These are phyloP conservation scores for Scytalidium lignicola DNA, from an alignment of 2,329 filamentous ascomycete genomes.

Conservation along the genomic window DNA sequence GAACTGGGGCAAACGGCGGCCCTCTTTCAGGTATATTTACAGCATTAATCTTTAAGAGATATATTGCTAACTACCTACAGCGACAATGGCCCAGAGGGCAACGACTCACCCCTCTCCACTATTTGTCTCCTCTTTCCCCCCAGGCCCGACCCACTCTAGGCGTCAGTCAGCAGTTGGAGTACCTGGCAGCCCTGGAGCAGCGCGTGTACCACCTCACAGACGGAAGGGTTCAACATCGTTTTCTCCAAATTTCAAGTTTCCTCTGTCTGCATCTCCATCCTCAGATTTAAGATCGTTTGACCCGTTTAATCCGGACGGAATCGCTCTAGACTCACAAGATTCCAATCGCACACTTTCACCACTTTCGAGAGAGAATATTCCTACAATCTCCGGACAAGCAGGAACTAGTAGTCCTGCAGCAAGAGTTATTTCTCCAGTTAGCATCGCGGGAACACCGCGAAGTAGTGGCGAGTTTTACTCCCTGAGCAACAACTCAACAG, in stretches of 20 bases:
- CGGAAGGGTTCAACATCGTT: slow-evolving; percentile 16
- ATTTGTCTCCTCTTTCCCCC: slow-evolving; percentile 27
- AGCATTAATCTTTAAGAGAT: neutral
- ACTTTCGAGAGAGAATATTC: slow-evolving; percentile 29
- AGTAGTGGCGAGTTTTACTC: slow-evolving; percentile 96
- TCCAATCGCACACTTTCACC: slow-evolving; percentile 19
- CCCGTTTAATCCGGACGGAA: slow-evolving; percentile 4
- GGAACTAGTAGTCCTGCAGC: slow-evolving; percentile 47
- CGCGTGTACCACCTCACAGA: slow-evolving; percentile 31
- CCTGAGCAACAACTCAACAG: slow-evolving; percentile 88
- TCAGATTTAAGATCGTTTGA: slow-evolving; percentile 10
- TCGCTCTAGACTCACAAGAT: slow-evolving; percentile 9
- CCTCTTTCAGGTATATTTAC: slow-evolving; percentile 32
- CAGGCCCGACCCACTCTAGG: slow-evolving; percentile 12
- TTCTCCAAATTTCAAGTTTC: slow-evolving; percentile 51
- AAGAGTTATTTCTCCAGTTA: slow-evolving; percentile 72
- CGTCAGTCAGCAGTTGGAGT: slow-evolving; percentile 22
- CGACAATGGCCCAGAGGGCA: slow-evolving; percentile 27
- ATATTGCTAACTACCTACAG: slow-evolving; percentile 14
- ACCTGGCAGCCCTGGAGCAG: slow-evolving; percentile 34
- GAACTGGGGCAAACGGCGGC: slow-evolving; percentile 35
- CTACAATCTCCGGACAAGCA: slow-evolving; percentile 51
- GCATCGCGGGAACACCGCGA: slow-evolving; percentile 71
- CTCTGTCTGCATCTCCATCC: slow-evolving; percentile 34
- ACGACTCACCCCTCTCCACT: slow-evolving; percentile 28